phyloP scores from a whole-genome alignment of 805 yeast species.

The Suhomyces sp. region DNA sequence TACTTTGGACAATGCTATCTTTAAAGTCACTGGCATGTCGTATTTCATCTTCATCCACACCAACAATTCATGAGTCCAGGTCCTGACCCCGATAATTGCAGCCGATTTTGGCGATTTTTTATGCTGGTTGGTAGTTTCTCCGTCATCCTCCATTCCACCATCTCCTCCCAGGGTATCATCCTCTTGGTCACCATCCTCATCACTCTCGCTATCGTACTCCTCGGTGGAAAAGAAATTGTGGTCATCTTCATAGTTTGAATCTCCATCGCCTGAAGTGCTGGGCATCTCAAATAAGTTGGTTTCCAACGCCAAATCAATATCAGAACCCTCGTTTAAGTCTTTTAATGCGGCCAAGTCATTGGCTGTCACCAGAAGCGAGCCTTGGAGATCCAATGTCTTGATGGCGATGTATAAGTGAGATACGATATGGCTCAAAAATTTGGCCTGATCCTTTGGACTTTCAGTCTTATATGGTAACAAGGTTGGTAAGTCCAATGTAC shows the following conservation, averaged over 20 bases:
- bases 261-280: slow-evolving; percentile 1
- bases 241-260: slow-evolving; percentile 15
- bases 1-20: slow-evolving; percentile 62
- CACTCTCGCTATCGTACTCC: slow-evolving; percentile 13
- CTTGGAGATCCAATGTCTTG: slow-evolving; percentile 70
- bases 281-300: slow-evolving; percentile 48
- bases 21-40: slow-evolving; percentile 67
- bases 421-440: slow-evolving; percentile 75
- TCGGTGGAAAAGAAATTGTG: slow-evolving; percentile 17
- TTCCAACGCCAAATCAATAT: slow-evolving; percentile 50
- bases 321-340: slow-evolving; percentile 30
- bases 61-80: slow-evolving; percentile 84
- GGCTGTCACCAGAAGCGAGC: slow-evolving; percentile 63
- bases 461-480: slow-evolving; percentile 77
- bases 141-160: slow-evolving; percentile 32
- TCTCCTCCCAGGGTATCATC: slow-evolving; percentile 39
- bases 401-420: slow-evolving; percentile 78
- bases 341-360: slow-evolving; percentile 57
- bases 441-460: slow-evolving; percentile 62
- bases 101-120: slow-evolving; percentile 66
- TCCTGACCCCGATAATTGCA: slow-evolving; percentile 69
- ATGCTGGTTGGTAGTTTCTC: slow-evolving; percentile 48
- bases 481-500: slow-evolving; percentile 42
- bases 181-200: slow-evolving; percentile 26
- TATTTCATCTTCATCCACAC: slow-evolving; percentile 78